Base-by-base conservation (phyloP, 2,329 filamentous ascomycete species). In the Talaromyces sp. region DNA sequence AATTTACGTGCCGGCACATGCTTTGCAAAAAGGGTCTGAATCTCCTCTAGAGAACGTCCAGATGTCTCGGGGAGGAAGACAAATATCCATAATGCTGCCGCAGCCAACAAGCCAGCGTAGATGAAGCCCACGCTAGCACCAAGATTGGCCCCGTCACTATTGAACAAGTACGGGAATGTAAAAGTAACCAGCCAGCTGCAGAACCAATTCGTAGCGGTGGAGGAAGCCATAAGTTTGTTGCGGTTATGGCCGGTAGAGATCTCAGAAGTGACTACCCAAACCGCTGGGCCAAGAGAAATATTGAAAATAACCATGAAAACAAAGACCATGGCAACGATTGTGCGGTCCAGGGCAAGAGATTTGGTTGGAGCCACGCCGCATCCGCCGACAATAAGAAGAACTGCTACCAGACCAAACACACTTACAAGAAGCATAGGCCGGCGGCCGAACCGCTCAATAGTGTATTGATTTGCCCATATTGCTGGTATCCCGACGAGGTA, bases 251-350 rank as follows among this genome's bases (percentile, higher is more conserved):
- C 87, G 64, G 92, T 91, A 86, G 90, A 96, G 79, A 94, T 90
- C 82, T 96, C 92, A 75, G 92, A 92, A 72, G 94, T 93, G 70
- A 96, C 85, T 63, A 82, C 82, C 85, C 84, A 87, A 22, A 83
- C 84, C 63, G 82, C 89, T 5, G 92, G 91, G 60, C 92, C 92
- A 91, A 92, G 96, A 68, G 92, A 96, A 66, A 85, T 88, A 66
- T 92, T 92, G 77, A 96, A 96, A 84, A 90, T 93, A 85, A 92
- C 92, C 83, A 96, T 93, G 85, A 92, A 95, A 82, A 96, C 88
- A 81, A 88, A 90, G 83, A 78, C 70, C 87, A 84, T 0, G 83
- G 84, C 0, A 84, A 84, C 13, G 86, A 76, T 70, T 87, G 84
- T 43, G 84, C 85, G 13, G 83, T 84, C 0, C 81, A 82, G 0